These are phyloP conservation scores for Daldinia eschscholtzii DNA, from an alignment of 2,329 filamentous ascomycete genomes.

Conservation along the genomic window DNA sequence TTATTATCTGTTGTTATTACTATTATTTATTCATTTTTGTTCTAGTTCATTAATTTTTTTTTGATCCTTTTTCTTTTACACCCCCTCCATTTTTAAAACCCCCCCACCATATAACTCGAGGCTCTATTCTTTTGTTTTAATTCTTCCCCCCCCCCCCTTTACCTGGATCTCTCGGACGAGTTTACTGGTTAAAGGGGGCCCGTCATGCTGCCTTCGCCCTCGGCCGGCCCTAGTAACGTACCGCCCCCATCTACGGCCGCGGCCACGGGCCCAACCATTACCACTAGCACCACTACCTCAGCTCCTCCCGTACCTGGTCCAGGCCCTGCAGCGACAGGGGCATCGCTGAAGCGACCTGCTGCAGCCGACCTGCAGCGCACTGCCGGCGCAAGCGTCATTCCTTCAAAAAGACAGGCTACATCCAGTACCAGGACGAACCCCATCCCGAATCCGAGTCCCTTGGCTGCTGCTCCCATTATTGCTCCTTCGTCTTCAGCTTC, in stretches of 20 bases:
- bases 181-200: conserved; percentile 42
- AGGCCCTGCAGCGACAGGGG: conserved; percentile 47
- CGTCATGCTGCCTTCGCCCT: conserved; percentile 52
- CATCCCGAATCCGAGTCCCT: conserved; percentile 43
- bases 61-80: conserved; percentile 5
- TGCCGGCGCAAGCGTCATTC: conserved; percentile 51
- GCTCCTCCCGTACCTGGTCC: conserved; percentile 45
- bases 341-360: conserved; percentile 52
- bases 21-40: conserved; percentile 20
- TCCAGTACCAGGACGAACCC: conserved; percentile 43
- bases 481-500: conserved; percentile 39
- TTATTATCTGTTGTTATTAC: conserved; percentile 16
- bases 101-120: conserved; percentile 30
- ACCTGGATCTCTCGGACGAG: conserved; percentile 39
- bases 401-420: conserved; percentile 53
- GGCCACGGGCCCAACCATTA: conserved; percentile 44
- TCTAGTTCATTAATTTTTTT: conserved; percentile 13
- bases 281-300: conserved; percentile 43
- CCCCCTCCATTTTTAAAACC: conserved; percentile 22
- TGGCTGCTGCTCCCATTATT: conserved; percentile 30
- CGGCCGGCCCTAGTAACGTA: conserved; percentile 49
- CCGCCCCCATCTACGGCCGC: conserved; percentile 46
- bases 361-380: conserved; percentile 54
- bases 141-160: conserved; percentile 19
- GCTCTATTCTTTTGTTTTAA: conserved; percentile 24